Conservation (phyloP, 225 moss, liverwort and hornwort species). For the Lunularia cruciata region DNA sequence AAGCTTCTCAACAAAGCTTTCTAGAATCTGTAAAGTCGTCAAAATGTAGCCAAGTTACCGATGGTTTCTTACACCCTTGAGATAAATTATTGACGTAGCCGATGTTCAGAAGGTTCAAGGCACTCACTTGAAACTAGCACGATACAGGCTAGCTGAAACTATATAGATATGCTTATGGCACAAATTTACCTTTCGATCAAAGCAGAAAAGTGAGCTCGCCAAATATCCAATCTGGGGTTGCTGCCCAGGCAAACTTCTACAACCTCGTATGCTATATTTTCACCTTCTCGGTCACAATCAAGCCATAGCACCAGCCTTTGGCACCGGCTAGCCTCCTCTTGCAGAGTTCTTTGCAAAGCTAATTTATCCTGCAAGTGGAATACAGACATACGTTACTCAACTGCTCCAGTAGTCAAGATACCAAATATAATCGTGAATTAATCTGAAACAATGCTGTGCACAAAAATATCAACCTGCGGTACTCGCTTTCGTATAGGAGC, state of each 20-base stretch:
- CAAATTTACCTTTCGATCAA: slow-evolving; percentile 75
- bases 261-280: slow-evolving; percentile 97
- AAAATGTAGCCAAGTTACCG: too few relatives aligned
- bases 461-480: slow-evolving; percentile 63
- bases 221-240: slow-evolving; percentile 83
- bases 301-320: slow-evolving; percentile 96
- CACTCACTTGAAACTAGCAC: too few relatives aligned
- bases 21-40: too few relatives aligned
- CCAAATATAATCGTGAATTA: too few relatives aligned
- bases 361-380: slow-evolving; percentile 72
- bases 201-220: slow-evolving; percentile 98
- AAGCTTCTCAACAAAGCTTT: too few relatives aligned
- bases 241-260: slow-evolving; percentile 80
- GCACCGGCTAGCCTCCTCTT: slow-evolving; percentile 87
- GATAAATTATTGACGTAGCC: too few relatives aligned
- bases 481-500: slow-evolving; percentile 88
- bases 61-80: too few relatives aligned
- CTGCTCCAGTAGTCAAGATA: too few relatives aligned
- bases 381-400: too few relatives aligned
- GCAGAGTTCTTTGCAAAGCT: slow-evolving; percentile 66
- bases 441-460: too few relatives aligned
- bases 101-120: too few relatives aligned
- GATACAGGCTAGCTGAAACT: too few relatives aligned
- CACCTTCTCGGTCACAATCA: slow-evolving; percentile 99
- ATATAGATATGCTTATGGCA: neutral